Evolutionary conservation across 768 basidiomycete species (phyloP), one percentile per base, ranked within the genome.

Genomic region (Podaxis rugospora): DNA sequence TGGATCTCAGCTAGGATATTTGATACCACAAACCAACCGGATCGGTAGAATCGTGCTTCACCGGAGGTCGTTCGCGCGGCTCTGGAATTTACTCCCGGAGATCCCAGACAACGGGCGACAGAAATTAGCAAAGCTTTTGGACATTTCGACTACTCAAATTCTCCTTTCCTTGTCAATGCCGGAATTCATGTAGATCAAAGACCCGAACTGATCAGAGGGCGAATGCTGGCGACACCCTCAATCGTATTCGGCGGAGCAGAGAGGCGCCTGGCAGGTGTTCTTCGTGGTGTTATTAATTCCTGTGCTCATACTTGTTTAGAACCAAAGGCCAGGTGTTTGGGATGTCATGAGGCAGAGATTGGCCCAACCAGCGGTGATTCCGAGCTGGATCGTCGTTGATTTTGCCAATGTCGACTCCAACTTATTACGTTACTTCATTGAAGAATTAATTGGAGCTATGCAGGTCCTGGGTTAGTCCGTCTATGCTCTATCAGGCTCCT

Each of bases 101-200:
- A 66, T 23, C 74, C 74, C 5, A 36, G 25, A 16, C 51, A 63
- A 39, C 66, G 74, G 14, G 51, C 70, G 7, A 28, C 55, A 3
- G 66, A 65, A 13, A 74, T 75, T 18, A 57, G 25, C 11, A 62
- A 62, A 36, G 74, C 71, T 44, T 75, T 72, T 70, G 59, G 67
- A n/a, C 63, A 71, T 36, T 68, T 83, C 13, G 72, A 76, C 27
- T 72, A 74, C 39, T 54, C 61, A 0, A 69, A 73, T 0, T 82
- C 82, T 0, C 67, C 75, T 6, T 83, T 78, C 56, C 66, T 83
- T 28, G 61, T 61, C 21, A 76, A 76, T 18, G 76, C 81, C 0
- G 73, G 73, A 3, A 73, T 84, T 57, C 55, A 44, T 5, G 68
- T 83, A 0, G 57, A 67, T 6, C 60, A 66, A 1, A 16, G 47